A percentile compares a stretch with the other conserved stretches of the same genome.
phyloP scores from a whole-genome alignment of 2,329 filamentous ascomycete genomes.

The Curvularia spicifera region DNA sequence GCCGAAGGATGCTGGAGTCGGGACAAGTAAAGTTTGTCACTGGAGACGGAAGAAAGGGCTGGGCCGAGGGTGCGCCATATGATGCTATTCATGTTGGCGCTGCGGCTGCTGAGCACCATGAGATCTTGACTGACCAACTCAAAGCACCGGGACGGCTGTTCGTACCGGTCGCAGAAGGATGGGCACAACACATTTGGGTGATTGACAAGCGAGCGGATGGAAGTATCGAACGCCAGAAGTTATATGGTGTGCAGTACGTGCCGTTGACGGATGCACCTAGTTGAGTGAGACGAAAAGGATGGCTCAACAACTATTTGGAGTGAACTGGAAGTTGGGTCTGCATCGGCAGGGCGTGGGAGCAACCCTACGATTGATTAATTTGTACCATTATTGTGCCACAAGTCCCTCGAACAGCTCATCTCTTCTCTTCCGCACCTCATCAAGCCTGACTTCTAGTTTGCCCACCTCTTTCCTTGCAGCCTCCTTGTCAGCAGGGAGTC shows the following conservation, averaged over 20 bases:
- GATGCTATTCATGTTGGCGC: constrained; percentile 97
- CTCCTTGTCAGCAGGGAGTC: constrained; percentile 73
- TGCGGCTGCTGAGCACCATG: constrained; percentile 75
- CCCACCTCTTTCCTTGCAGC: constrained; percentile 75
- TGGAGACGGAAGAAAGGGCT: constrained; percentile 67
- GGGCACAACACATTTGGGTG: constrained; percentile 72
- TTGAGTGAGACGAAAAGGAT: constrained; percentile 3
- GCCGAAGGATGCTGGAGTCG: constrained; percentile 64
- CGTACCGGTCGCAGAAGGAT: constrained; percentile 70
- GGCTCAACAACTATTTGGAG: background rate
- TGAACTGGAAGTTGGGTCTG: background rate
- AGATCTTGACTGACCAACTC: constrained; percentile 76
- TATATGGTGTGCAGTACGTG: constrained; percentile 78
- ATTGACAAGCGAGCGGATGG: constrained; percentile 75
- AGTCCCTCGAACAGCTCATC: constrained; percentile 78
- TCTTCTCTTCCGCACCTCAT: constrained; percentile 65
- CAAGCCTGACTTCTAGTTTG: constrained; percentile 68
- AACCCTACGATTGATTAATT: background rate
- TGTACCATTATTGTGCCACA: constrained; percentile 55
- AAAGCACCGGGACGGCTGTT: constrained; percentile 80
- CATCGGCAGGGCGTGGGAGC: background rate
- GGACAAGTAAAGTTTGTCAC: constrained; percentile 74
- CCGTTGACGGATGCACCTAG: constrained; percentile 73
- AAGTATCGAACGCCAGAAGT: constrained; percentile 58
- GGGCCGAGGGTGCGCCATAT: constrained; percentile 64